Percentiles rank a stretch among this genome's conserved stretches.
phyloP scores from a whole-genome alignment of 1,284 basidiomycete genomes.

The Ceratobasidium sp. region DNA sequence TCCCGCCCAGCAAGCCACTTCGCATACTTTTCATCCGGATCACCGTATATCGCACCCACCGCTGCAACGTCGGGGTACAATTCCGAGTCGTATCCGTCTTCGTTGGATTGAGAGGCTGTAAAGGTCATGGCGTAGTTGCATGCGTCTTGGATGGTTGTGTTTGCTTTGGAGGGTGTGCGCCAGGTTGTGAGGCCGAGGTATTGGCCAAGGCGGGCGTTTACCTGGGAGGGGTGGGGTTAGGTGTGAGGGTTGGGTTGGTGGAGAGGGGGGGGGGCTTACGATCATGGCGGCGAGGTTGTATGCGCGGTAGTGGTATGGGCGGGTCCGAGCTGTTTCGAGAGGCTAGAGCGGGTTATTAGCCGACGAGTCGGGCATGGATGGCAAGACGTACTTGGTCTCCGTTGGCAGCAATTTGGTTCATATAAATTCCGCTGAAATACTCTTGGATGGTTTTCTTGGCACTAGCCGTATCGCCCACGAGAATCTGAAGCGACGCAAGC shows the following conservation, averaged over 20 bases:
- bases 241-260: background rate
- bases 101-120: conserved; percentile 55
- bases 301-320: conserved; percentile 49
- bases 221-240: conserved; percentile 58
- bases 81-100: conserved; percentile 61
- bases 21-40: conserved; percentile 48
- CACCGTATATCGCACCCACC: conserved; percentile 45
- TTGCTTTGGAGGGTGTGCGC: conserved; percentile 63
- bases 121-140: conserved; percentile 68
- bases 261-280: conserved; percentile 45
- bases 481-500: conserved; percentile 64
- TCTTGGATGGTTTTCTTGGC: conserved; percentile 60
- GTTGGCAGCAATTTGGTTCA: conserved; percentile 64
- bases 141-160: conserved; percentile 69
- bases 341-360: conserved; percentile 57
- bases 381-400: conserved; percentile 64
- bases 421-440: conserved; percentile 64
- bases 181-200: conserved; percentile 66
- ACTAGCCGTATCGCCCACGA: conserved; percentile 61
- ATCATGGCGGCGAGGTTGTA: conserved; percentile 55
- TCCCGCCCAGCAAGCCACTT: conserved; percentile 54
- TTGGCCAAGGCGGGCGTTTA: conserved; percentile 66
- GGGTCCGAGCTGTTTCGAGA: conserved; percentile 55
- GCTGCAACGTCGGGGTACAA: conserved; percentile 60
- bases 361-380: conserved; percentile 50